phyloP scores from a whole-genome alignment of 306 rosid species.

The Dalbergia cultrata region DNA sequence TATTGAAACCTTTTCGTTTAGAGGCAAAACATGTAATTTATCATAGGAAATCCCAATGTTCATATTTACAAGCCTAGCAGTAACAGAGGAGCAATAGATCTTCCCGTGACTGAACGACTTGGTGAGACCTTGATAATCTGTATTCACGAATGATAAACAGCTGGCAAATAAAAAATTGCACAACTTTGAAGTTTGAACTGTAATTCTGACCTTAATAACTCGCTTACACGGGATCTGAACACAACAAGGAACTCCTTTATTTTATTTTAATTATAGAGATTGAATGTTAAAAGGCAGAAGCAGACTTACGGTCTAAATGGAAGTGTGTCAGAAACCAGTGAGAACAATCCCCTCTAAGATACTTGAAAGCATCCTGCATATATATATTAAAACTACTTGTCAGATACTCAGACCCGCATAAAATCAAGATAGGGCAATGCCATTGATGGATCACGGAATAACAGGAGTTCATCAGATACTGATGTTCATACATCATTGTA shows the following conservation, averaged over 20 bases:
- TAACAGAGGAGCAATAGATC: slow-evolving; percentile 86
- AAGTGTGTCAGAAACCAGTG: slow-evolving; percentile 98
- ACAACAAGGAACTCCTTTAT: no score
- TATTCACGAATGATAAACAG: slow-evolving; percentile 45
- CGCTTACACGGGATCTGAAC: not conserved
- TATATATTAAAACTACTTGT: slow-evolving; percentile 39
- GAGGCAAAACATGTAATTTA: slow-evolving; percentile 77
- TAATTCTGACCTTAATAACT: slow-evolving; percentile 28
- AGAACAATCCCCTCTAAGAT: slow-evolving; percentile 90
- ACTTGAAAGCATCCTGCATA: slow-evolving; percentile 92
- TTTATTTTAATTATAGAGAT: slow-evolving; percentile 7
- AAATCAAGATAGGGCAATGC: slow-evolving; percentile 1
- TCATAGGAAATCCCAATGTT: slow-evolving; percentile 93
- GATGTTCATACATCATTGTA: not conserved
- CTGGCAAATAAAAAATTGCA: slow-evolving; percentile 35
- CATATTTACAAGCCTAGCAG: slow-evolving; percentile 89
- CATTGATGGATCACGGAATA: not conserved
- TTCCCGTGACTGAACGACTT: slow-evolving; percentile 90
- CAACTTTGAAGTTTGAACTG: not conserved
- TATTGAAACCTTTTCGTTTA: slow-evolving; percentile 74
- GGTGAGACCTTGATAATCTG: slow-evolving; percentile 99
- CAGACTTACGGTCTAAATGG: slow-evolving; percentile 95
- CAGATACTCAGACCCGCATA: slow-evolving; percentile 27
- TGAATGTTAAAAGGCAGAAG: slow-evolving; percentile 28
- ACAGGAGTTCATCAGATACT: slow-evolving; percentile 21